phyloP scores from a whole-genome alignment of 169 alveolate genomes.

The Plasmodium chabaudi region DNA sequence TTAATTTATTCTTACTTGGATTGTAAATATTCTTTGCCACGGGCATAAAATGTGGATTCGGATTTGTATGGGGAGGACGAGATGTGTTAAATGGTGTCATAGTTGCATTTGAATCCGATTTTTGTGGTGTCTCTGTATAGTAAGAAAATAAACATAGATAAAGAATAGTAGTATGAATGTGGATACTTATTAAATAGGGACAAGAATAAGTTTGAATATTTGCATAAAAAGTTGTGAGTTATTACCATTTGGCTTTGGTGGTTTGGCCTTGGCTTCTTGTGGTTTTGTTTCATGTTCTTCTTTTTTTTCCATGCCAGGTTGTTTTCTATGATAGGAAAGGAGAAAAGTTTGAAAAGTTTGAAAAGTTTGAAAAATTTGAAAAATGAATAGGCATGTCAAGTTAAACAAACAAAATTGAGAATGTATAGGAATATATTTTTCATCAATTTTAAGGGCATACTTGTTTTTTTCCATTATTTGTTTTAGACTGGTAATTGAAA shows the following conservation, averaged over 20 bases:
- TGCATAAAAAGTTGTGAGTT: too few relatives aligned
- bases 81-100: slow-evolving; percentile 65
- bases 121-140: slow-evolving; percentile 7
- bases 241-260: too few relatives aligned
- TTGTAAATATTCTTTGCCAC: slow-evolving; percentile 46
- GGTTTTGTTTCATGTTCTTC: too few relatives aligned
- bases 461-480: slow-evolving; percentile 47
- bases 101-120: slow-evolving; percentile 22
- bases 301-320: too few relatives aligned
- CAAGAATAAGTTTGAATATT: background rate
- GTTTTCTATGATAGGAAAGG: too few relatives aligned
- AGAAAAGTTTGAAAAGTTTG: too few relatives aligned
- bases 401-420: background rate
- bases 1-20: slow-evolving; percentile 14
- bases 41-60: slow-evolving; percentile 21
- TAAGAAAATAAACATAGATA: background rate
- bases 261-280: too few relatives aligned
- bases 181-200: background rate
- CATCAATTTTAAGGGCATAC: background rate
- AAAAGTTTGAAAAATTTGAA: too few relatives aligned
- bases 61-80: slow-evolving; percentile 19
- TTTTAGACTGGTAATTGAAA: slow-evolving; percentile 48
- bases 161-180: background rate
- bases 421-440: background rate
- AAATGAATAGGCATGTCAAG: too few relatives aligned